These are phyloP conservation scores for Aspergillus cavernicola DNA, from an alignment of 495 filamentous ascomycete species.

Conservation along the genomic window DNA sequence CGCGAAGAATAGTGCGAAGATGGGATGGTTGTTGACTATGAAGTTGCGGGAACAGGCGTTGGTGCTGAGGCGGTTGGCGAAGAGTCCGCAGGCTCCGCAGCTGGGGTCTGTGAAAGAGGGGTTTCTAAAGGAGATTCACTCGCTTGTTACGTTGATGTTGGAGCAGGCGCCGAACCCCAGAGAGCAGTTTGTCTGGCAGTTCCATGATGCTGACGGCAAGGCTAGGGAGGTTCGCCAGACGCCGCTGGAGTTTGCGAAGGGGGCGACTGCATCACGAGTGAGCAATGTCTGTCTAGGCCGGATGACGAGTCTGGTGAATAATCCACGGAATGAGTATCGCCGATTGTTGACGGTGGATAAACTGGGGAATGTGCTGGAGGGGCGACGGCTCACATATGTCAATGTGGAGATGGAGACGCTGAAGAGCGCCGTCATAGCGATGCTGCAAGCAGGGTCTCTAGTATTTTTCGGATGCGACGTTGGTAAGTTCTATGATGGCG, in stretches of 20 bases:
- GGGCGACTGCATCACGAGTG: slow-evolving; percentile 3
- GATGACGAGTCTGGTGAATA: slow-evolving; percentile 77
- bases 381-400: slow-evolving; percentile 68
- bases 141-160: slow-evolving; percentile 72
- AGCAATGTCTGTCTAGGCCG: slow-evolving; percentile 39
- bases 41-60: slow-evolving; percentile 85
- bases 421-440: slow-evolving; percentile 68
- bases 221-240: slow-evolving; percentile 56
- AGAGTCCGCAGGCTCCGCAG: background rate
- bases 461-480: slow-evolving; percentile 89
- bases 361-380: slow-evolving; percentile 74
- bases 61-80: slow-evolving; percentile 52
- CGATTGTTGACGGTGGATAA: slow-evolving; percentile 69
- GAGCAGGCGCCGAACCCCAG: slow-evolving; percentile 68
- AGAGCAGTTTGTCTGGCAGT: slow-evolving; percentile 72
- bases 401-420: slow-evolving; percentile 73
- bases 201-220: slow-evolving; percentile 61
- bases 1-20: slow-evolving; percentile 60
- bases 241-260: slow-evolving; percentile 61
- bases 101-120: slow-evolving; percentile 57
- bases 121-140: slow-evolving; percentile 74
- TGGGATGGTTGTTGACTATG: slow-evolving; percentile 73
- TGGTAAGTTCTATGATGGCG: slow-evolving; percentile 67
- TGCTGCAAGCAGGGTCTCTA: slow-evolving; percentile 70
- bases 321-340: slow-evolving; percentile 70